Base-by-base conservation (phyloP, 179 eudicot genomes). In the Spergularia azorica region DNA sequence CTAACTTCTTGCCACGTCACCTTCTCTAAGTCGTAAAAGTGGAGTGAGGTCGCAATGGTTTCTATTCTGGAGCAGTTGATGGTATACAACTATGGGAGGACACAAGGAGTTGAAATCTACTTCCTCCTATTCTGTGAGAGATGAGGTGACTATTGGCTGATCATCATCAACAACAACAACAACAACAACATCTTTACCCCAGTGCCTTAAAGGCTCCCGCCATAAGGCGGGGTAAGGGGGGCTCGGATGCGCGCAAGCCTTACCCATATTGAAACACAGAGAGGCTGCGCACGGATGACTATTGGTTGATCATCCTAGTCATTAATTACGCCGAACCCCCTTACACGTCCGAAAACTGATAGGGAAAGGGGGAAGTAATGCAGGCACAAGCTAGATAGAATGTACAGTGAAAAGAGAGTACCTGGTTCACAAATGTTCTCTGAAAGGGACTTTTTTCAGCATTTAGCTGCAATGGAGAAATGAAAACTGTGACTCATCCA, bases 361-460 rank as follows among this genome's bases (percentile, higher is more conserved):
- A 51, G 59, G 71, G 48, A 48, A 36, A 36, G 9, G 59, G 38
- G 72, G 4, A 32, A 11, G 39, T 68, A 38, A 43, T 67, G 13
- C 58, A 76, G 39, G n/a, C 48, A 56, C 20, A 46, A 17, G 18
- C 17, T 76, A 76, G 50, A 68, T 5, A 7, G 67, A 77, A 51
- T 18, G 52, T 76, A n/a, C 6, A 63, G 59, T 2, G 15, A 63
- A 68, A 79, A 67, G 36, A 75, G 17, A 9, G 70, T 90, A 94
- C 98, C 98, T 94, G 98, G 74, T 92, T 90, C 72, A 90, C 95
- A 84, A 94, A 94, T 73, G 97, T 91, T 66, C 97, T 83, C 78
- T 93, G 98, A 74, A 91, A 93, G 77, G 98, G 98, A 80, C 98
- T 93, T 82, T 90, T 93, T 55, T 91, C 97, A 79, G 84, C 91